Evolutionary conservation across 176 grass and related monocot species (phyloP), one percentile per base, ranked within the genome.

Genomic region (Oryza meridionalis): DNA sequence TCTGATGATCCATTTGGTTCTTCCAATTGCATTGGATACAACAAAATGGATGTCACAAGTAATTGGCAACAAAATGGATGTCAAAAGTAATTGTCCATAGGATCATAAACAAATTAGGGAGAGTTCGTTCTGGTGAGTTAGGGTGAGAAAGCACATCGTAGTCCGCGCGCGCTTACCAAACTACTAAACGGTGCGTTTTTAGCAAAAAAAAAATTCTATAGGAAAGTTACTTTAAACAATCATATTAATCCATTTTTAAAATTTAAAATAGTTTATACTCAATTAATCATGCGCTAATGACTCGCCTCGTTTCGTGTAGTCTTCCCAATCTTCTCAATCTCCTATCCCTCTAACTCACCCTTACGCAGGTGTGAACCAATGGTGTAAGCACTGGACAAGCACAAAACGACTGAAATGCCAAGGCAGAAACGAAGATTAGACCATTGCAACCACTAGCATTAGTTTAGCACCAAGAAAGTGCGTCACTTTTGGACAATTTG

Each of bases 401-500:
- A 69, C 84, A 70, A 90, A 50, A 42, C 38, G 35, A 86, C 84
- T 25, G 35, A 69, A 11, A 27, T 33, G 27, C 65, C 43, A 31
- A 17, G 84, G 49, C 45, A 84, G 76, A 61, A 65, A 44, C 27
- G 75, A 80, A 49, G 64, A 80, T 65, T 86, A 76, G 50, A 68
- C 64, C 80, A 63, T 44, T 27, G 13, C 31, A 90, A 84, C 80
- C 80, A 90, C 84, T 50, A 38, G 7, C 22, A 70, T 84, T 90
- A 80, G 64, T 84, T 87, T 87, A 90, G 63, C 69, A 46, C n/a
- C 62, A 86, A 70, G 71, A 65, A 82, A 86, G 69, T 33, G 62
- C 75, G 45, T 79, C 74, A 83, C 84, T 64, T 53, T 77, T 86
- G 68, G 79, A 90, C 84, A 79, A 40, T 8, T 69, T 69, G 24